A percentile compares a stretch with the other conserved stretches of the same genome.
Conservation (phyloP, 257 asterid genomes). For the Voacanga thouarsii region DNA sequence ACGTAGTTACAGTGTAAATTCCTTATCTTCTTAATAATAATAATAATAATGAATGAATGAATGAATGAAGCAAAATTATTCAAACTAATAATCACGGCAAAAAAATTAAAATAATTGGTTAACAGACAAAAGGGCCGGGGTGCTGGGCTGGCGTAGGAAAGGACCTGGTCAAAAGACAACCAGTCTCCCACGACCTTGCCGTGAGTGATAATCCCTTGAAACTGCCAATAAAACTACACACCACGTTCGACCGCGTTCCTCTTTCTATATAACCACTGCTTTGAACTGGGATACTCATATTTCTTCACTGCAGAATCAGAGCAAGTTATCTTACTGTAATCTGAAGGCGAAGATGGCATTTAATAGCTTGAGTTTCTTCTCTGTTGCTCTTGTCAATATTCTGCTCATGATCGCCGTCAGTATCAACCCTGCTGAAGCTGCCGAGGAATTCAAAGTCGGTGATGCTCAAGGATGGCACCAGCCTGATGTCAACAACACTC, state of each 20-base stretch:
- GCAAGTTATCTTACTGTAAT: background rate
- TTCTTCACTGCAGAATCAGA: background rate
- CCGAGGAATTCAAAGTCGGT: constrained; percentile 68
- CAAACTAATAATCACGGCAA: too few species aligned
- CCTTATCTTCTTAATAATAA: too few species aligned
- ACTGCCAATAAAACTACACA: constrained; percentile 1
- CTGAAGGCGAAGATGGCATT: background rate
- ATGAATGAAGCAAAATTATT: too few species aligned
- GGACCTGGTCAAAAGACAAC: constrained; percentile 5
- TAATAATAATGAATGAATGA: too few species aligned
- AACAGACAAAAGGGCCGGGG: too few species aligned
- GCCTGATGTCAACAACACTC: constrained; percentile 41
- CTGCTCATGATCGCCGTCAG: background rate
- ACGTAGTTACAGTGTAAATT: too few species aligned
- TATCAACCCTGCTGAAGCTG: constrained; percentile 13
- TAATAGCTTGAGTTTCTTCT: background rate
- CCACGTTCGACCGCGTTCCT: background rate
- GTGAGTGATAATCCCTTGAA: background rate
- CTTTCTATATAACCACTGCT: background rate
- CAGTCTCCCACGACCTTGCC: background rate
- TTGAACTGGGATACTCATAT: background rate
- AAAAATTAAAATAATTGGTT: too few species aligned
- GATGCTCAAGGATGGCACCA: constrained; percentile 55
- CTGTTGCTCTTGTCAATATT: background rate
- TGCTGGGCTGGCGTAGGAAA: background rate